phyloP scores from a whole-genome alignment of 768 basidiomycete species.

The Amanita muscaria region DNA sequence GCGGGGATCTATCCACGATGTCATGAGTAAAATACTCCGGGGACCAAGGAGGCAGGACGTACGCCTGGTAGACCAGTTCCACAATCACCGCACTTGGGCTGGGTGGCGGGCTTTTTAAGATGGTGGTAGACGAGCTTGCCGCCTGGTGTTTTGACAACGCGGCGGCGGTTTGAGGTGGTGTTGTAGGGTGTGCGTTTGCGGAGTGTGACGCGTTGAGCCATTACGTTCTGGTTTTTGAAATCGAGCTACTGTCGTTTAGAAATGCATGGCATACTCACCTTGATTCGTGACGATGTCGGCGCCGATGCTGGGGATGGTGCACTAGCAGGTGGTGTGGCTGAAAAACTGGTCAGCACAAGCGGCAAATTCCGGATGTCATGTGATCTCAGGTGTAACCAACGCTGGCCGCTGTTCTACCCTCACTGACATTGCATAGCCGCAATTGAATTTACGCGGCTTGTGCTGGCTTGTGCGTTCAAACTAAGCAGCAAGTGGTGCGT shows the following conservation, averaged over 20 bases:
- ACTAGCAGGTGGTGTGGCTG: slow-evolving; percentile 23
- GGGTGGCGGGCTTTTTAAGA: slow-evolving; percentile 85
- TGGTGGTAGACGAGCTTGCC: slow-evolving; percentile 98
- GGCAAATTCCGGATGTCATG: slow-evolving; percentile 2
- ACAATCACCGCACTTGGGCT: slow-evolving; percentile 98
- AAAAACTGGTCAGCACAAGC: slow-evolving; percentile 4
- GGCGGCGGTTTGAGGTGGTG: slow-evolving; percentile 92
- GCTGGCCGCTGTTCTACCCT: too few relatives aligned
- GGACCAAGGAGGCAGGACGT: slow-evolving; percentile 23
- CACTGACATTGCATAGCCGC: too few relatives aligned
- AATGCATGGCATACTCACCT: slow-evolving; percentile 32
- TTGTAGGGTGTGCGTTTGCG: slow-evolving; percentile 98
- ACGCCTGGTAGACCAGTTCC: slow-evolving; percentile 91
- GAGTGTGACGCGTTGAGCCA: slow-evolving; percentile 99
- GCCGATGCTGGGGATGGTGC: slow-evolving; percentile 32
- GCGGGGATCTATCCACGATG: slow-evolving; percentile 63
- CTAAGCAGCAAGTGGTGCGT: too few relatives aligned
- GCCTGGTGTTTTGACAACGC: slow-evolving; percentile 96
- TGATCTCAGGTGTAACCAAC: too few relatives aligned
- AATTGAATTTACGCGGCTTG: too few relatives aligned
- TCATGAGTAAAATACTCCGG: neutral
- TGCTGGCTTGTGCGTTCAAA: too few relatives aligned
- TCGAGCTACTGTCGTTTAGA: too few relatives aligned
- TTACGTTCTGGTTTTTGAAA: slow-evolving; percentile 21
- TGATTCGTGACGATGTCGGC: slow-evolving; percentile 54